Base-by-base conservation (phyloP, 2,329 filamentous ascomycete species). In the Penicillium crustosum region DNA sequence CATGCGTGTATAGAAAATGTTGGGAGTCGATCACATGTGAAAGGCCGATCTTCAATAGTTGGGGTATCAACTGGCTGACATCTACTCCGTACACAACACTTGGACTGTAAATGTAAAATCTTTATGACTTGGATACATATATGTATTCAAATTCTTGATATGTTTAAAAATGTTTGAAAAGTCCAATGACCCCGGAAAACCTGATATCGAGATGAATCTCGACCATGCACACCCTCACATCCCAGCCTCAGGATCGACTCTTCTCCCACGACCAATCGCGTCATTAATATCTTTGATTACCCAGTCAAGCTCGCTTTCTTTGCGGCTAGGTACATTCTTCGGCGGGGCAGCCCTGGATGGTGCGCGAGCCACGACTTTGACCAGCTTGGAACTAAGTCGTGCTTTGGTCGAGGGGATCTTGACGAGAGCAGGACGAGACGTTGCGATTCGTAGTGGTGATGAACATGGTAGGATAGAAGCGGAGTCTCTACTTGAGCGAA, bases 391-490 rank as follows among this genome's bases (percentile, higher is more conserved):
- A 59, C 65, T 80, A 43, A 77, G 76, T 57, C 73, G 78, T 55
- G 75, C 75, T 19, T 70, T 78, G 15, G 71, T 79, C n/a, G 78
- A 80, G 59, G 71, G 72, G 19, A 74, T 80, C 41, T 60, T 80
- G 50, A 73, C 75, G 6, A 70, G 74, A 29, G 78, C 78, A 21
- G 78, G 78, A 13, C 71, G 72, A 45, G 78, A 80, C 70, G 73
- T 80, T 48, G 73, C 73, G 4, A 64, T 71, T 48, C 71, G 67
- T 64, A 81, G 70, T 64, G 79, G 83, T 36, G 81, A 88, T 31
- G 72, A 74, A 35, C 70, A 73, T 69, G 74, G 74, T 8, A 70
- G 74, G 61, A 62, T 64, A 54, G 71, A 78, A 61, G 77, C 79
- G 17, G 78, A 79, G 60, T 75, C 75, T 31, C 61, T 79, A 23